Evolutionary conservation across 495 filamentous ascomycete genomes (phyloP), one percentile per base, ranked within the genome.

Genomic region (Penicillium argentinense): DNA sequence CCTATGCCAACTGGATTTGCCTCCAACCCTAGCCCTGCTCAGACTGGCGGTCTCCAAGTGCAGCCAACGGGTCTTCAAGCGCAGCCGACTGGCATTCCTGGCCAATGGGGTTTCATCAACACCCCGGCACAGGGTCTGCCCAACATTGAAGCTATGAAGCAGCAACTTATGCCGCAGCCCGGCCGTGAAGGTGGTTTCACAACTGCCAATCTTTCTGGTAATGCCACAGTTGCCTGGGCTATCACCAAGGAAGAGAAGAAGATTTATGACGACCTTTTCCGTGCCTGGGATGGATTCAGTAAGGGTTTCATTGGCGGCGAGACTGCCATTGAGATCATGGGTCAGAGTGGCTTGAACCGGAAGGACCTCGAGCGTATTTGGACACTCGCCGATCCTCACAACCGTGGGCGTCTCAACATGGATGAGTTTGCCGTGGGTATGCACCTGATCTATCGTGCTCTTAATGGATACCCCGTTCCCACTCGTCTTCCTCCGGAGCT

Each of bases 181-280:
- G 95, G 95, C 21, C 86, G 95, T 5, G 95, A 97, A 67, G 85
- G 88, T 51, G 89, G 88, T 5, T 97, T 89, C 56, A 92, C 86
- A n/a, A 91, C 91, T 11, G 75, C 81, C 45, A 91, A 91, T 6
- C 75, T 99, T 19, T 85, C 87, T 23, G 95, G 95, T 38, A 97
- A 95, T 73, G 95, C 95, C 6, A 88, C 85, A 5, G 91, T 99
- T 59, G 92, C 95, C 3, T 99, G 92, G 93, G 93, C 95, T 18
- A 92, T 99, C 42, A 99, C 95, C 6, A 99, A 99, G 66, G 89
- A 95, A 52, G 95, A 99, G 68, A 99, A 99, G 74, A 92, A 88
- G 45, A 86, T 93, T 42, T 99, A 97, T 51, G 95, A 99, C 71
- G 82, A 91, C 48, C 75, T 97, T 11, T 99, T 99, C 75, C 85